Evolutionary conservation across 179 eudicot species (phyloP), one percentile per base, ranked within the genome.

Genomic region (Pouteria campechiana): DNA sequence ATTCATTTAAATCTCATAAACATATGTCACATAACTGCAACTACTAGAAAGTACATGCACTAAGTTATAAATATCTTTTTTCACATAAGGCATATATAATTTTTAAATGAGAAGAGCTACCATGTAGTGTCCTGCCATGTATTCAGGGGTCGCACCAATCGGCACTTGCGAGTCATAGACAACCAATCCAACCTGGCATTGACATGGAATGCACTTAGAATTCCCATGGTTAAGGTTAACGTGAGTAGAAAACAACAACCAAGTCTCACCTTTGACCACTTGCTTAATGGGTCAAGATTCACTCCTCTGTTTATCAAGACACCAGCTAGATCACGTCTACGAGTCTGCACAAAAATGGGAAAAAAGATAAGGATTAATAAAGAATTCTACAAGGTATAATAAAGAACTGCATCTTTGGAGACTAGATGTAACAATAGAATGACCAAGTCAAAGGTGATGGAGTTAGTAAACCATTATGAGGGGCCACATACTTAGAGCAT

Each of bases 81-180:
- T n/a, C 8, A 36, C 22, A 16, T 7, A 19, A 38, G 5, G 12
- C 5, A 2, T 29, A 19, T 3, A 25, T 14, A 47, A 0, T 17
- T 21, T 46, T 39, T 13, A 14, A 15, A 43, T 14, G 5, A 9
- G 10, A 55, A 36, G 8, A 41, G 14, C 16, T 83, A 88, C 97
- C 95, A 89, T 84, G 58, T 89, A 84, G 60, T 84, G 79, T 52
- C 97, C 95, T 50, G 97, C 95, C 97, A 89, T 78, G 37, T 84
- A 89, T 55, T 84, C 97, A 21, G 88, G 93, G 49, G 97, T 84
- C 28, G 97, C 97, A 64, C 97, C 95, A 57, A 84, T 71, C 5
- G 97, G 95, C 43, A 89, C 97, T 84, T 89, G 97, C 4, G 95
- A 85, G 35, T 89, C 95, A 61, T 84, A 84, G 6, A 89, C 88